Base-by-base conservation (phyloP, 805 yeast species). In the Lachancea kluyveri region DNA sequence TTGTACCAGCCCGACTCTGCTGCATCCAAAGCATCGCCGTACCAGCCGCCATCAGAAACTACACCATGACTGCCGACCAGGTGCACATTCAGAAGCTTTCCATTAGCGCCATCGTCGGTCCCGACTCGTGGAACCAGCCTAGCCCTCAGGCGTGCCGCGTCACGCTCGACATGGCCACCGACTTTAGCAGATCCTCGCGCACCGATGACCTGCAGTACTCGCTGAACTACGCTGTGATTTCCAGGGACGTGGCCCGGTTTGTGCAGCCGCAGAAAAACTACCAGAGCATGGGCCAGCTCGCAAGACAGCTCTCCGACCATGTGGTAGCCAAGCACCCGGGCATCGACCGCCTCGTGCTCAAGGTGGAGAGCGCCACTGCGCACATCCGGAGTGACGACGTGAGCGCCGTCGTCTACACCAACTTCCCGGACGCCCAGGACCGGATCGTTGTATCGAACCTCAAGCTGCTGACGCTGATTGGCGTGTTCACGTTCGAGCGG, bases 401-500 rank as follows among this genome's bases (percentile, higher is more conserved):
- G 3, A 34, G 50, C 3, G 31, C 41, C 16, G 19, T 28, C 4
- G 32, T 46, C 4, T 26, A 37, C 27, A 20, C 29, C 8, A 26
- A 23, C 10, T 14, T 28, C 5, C 20, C 16, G 7, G 30, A 30
- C n/a, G 25, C 21, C 8, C 10, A 4, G 17, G 17, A 12, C n/a
- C 11, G 17, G 10, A 13, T 36, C 4, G 21, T 43, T 7, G 72
- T 85, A 23, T 60, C 65, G 4, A 68, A 71, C 4, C 56, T 88
- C 21, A 65, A 68, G 29, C 57, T 85, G 11, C 65, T 79, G 30
- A 79, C 95, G 0, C 65, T 88, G n/a, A 82, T 92, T 43, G 99
- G 98, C 4, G 92, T 92, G 6, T 90, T 87, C 62, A 80, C 87
- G 2, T 84, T 87, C 59, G 99, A 92, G 54, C 67, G 98, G 37